Evolutionary conservation across 108 stramenopile genomes (phyloP).

Genomic region (Aurantiochytrium sp.): DNA sequence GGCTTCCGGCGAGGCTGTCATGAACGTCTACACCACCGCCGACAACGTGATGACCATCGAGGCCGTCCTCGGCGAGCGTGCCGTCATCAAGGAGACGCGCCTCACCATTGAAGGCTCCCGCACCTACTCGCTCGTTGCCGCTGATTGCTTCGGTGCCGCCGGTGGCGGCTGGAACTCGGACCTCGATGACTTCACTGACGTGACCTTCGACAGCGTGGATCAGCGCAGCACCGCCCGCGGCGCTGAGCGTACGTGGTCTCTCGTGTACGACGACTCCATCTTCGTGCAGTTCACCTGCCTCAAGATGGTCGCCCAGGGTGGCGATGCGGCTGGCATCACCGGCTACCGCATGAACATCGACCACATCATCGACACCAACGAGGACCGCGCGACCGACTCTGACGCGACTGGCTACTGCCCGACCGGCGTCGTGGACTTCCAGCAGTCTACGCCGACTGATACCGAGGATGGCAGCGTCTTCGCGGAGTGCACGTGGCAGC

Average conservation of each 20-base stretch:
- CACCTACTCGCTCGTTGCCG: background rate
- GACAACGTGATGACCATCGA: background rate
- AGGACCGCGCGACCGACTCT: background rate
- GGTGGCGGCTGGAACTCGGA: background rate
- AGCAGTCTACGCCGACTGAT: background rate
- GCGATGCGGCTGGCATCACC: background rate
- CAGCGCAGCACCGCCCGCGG: background rate
- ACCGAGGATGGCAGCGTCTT: background rate
- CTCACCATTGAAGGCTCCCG: background rate
- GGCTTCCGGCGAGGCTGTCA: background rate
- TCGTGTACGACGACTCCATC: background rate
- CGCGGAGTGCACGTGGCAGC: background rate
- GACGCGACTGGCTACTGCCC: background rate
- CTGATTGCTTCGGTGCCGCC: background rate
- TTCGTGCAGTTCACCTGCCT: background rate
- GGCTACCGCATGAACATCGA: slow-evolving; percentile 18
- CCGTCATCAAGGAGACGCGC: background rate
- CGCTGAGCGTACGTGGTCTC: background rate
- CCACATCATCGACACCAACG: background rate
- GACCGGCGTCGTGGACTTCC: background rate
- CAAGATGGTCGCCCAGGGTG: background rate
- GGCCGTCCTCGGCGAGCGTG: slow-evolving; percentile 8
- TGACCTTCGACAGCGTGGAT: background rate
- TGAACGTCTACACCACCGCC: background rate
- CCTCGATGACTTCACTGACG: background rate